Conservation (phyloP, 2,329 filamentous ascomycete species). For the Aspergillus ruber region DNA sequence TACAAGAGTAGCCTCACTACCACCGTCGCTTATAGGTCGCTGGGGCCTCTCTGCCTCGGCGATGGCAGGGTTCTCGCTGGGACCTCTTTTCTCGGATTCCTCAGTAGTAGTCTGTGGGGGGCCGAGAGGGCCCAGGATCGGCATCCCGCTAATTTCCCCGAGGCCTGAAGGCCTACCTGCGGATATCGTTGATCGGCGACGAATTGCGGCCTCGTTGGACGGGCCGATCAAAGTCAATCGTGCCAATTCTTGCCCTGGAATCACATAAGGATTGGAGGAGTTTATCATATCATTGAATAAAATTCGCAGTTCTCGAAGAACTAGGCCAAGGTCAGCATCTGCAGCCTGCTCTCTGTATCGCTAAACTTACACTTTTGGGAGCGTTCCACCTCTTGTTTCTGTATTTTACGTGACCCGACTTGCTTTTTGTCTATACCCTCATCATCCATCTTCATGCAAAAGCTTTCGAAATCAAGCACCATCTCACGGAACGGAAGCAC, state of each 20-base stretch:
- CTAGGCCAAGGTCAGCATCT: conserved; percentile 40
- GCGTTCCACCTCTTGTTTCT: conserved; percentile 50
- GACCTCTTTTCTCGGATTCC: conserved; percentile 14
- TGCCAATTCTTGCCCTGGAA: conserved; percentile 69
- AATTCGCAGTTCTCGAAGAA: conserved; percentile 64
- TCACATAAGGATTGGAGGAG: conserved; percentile 56
- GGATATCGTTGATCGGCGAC: conserved; percentile 41
- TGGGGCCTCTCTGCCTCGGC: conserved; percentile 14
- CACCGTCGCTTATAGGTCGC: conserved; percentile 22
- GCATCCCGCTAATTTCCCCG: conserved; percentile 40
- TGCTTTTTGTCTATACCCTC: conserved; percentile 59
- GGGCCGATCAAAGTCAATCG: conserved; percentile 66
- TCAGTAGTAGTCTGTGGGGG: conserved; percentile 25
- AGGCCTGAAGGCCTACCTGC: conserved; percentile 22
- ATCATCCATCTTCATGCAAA: conserved; percentile 61
- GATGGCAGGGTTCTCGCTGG: conserved; percentile 5
- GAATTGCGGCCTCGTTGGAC: conserved; percentile 48
- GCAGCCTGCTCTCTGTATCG: not conserved
- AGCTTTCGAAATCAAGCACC: conserved; percentile 66
- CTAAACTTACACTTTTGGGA: conserved; percentile 67
- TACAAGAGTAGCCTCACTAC: conserved; percentile 33
- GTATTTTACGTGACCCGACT: conserved; percentile 67
- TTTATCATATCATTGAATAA: conserved; percentile 67
- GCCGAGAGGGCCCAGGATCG: conserved; percentile 42
- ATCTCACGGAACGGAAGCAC: conserved; percentile 74